Evolutionary conservation across 2,329 filamentous ascomycete species (phyloP), one percentile per base, ranked within the genome.

Genomic region (Catunica adiposa): DNA sequence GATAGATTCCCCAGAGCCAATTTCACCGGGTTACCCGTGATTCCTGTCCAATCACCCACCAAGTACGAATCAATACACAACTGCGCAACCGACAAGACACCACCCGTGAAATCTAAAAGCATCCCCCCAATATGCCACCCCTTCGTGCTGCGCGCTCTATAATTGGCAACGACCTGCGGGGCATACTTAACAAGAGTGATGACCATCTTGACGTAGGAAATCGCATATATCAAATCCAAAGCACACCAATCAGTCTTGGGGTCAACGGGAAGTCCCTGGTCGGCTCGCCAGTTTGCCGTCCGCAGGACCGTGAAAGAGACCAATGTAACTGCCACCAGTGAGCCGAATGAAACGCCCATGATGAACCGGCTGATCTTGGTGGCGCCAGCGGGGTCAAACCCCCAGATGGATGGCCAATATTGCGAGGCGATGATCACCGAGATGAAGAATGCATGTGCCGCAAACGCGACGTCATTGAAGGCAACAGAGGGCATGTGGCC

Each of bases 171-270:
- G 38, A 86, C 80, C 72, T 95, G 89, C 3, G 92, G 92, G 50
- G 87, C 82, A 69, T 96, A 97, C 71, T 98, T 98, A 69, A 94
- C 78, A 25, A 96, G 71, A 0, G 90, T 95, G 61, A 94, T 79
- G 55, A 89, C 68, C 34, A 98, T 74, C 70, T 98, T 98, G 65
- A 94, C 83, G 66, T 94, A 94, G 44, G 86, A 87, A 31, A 94
- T 71, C 11, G 84, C 78, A 64, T 82, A 81, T 51, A 79, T 73
- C 54, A 79, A 73, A 63, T 84, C 81, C 44, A 84, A 75, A 68
- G 74, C 79, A 55, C 76, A 76, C 79, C 79, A 83, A 53, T 71
- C 71, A 34, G 42, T 62, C 68, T 26, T 63, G 64, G 2, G 74
- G 68, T 61, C 64, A 51, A 60, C 59, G 7, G 60, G 62, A 62